Conservation (phyloP, 2,329 filamentous ascomycete genomes). For the Beauveria medogensis region DNA sequence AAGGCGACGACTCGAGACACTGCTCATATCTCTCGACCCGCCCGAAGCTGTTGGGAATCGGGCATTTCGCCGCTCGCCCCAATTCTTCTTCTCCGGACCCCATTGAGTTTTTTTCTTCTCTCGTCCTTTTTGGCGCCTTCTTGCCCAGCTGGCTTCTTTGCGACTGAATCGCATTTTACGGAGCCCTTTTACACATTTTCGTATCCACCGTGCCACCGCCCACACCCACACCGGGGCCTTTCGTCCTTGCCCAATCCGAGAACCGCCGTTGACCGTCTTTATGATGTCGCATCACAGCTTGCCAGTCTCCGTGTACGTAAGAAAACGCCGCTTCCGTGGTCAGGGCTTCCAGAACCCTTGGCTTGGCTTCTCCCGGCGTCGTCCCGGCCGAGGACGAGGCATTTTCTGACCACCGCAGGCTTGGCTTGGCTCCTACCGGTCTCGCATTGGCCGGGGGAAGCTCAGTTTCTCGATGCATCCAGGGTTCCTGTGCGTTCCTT, state of each 20-base stretch:
- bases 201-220: not conserved
- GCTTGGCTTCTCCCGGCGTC: constrained; percentile 1
- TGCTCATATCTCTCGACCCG: constrained; percentile 4
- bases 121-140: not conserved
- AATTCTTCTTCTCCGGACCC: not conserved
- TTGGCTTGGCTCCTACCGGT: not conserved
- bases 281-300: constrained; percentile 5
- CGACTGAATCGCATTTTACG: constrained; percentile 9
- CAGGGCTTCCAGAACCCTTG: constrained; percentile 7
- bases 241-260: constrained; percentile 3
- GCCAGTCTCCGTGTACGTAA: constrained; percentile 6
- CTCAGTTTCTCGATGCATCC: constrained; percentile 11
- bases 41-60: constrained; percentile 6
- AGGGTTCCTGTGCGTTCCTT: constrained; percentile 6
- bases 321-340: constrained; percentile 9
- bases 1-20: not conserved
- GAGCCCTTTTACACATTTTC: not conserved
- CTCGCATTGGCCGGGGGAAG: constrained; percentile 7
- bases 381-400: constrained; percentile 10
- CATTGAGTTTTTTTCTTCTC: constrained; percentile 2
- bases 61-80: constrained; percentile 9
- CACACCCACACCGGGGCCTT: not conserved
- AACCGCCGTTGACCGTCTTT: constrained; percentile 12
- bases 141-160: not conserved
- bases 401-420: constrained; percentile 9